phyloP scores from a whole-genome alignment of 176 grass and related monocot species.

The Metroxylon sagu region DNA sequence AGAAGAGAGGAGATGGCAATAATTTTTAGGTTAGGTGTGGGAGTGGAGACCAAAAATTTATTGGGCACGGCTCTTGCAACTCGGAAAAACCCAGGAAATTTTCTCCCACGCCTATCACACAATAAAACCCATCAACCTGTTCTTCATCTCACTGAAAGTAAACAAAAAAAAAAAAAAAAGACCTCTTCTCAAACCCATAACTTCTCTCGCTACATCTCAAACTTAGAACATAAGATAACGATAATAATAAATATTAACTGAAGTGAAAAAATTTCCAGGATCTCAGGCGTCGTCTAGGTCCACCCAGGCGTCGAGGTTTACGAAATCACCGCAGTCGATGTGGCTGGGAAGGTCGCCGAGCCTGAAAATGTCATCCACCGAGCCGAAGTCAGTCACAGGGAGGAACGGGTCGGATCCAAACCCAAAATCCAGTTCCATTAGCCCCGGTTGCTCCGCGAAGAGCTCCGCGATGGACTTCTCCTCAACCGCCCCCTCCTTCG shows the following conservation, averaged over 20 bases:
- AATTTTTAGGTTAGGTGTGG: conserved; percentile 11
- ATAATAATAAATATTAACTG: too few species aligned
- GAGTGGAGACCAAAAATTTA: not conserved
- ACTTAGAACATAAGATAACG: too few species aligned
- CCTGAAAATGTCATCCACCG: too few species aligned
- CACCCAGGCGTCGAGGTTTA: not conserved
- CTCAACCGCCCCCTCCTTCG: not conserved
- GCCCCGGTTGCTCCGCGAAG: conserved; percentile 22
- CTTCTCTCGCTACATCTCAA: too few species aligned
- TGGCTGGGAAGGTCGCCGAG: too few species aligned
- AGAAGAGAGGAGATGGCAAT: not conserved
- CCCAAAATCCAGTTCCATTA: conserved; percentile 19
- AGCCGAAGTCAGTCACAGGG: not conserved
- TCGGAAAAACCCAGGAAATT: conserved; percentile 54
- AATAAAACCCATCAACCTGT: too few species aligned
- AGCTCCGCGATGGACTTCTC: conserved; percentile 35
- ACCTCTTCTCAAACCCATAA: too few species aligned
- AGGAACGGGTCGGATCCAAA: conserved; percentile 21
- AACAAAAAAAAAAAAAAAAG: too few species aligned
- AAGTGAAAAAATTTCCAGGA: not conserved
- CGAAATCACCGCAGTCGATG: too few species aligned
- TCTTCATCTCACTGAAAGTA: too few species aligned
- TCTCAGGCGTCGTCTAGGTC: not conserved
- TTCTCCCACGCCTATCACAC: not conserved
- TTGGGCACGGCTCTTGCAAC: conserved; percentile 30